phyloP scores from a whole-genome alignment of 2,329 filamentous ascomycete genomes.

The Sphaerulina populicola region DNA sequence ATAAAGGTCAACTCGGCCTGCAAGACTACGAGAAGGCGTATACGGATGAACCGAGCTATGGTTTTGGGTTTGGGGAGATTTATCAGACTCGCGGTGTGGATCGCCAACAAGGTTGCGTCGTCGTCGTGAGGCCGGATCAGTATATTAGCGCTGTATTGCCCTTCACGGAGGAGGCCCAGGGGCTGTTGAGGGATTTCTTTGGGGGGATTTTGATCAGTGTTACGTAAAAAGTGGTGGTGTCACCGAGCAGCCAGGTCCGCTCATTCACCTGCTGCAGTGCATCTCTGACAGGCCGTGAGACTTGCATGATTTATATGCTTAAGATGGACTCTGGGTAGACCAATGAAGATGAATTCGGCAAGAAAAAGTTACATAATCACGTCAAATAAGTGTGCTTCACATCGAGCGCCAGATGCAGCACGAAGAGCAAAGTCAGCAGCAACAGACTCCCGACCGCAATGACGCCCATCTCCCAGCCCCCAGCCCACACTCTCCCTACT shows the following conservation, averaged over 20 bases:
- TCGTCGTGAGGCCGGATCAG: constrained; percentile 59
- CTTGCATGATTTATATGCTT: too few relatives aligned
- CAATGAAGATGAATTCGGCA: too few relatives aligned
- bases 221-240: too few relatives aligned
- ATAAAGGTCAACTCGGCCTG: constrained; percentile 32
- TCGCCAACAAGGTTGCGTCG: constrained; percentile 47
- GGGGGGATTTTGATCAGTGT: constrained; percentile 23
- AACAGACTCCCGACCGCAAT: constrained; percentile 42
- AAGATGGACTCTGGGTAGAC: too few relatives aligned
- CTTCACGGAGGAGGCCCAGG: constrained; percentile 19
- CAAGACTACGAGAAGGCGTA: constrained; percentile 38
- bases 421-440: constrained; percentile 16
- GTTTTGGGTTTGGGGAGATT: constrained; percentile 33
- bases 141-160: constrained; percentile 45
- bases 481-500: constrained; percentile 47
- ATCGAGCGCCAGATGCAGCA: constrained; percentile 15
- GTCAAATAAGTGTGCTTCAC: background rate
- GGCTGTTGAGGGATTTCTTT: constrained; percentile 27
- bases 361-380: too few relatives aligned
- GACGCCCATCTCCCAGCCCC: constrained; percentile 51
- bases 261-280: too few relatives aligned
- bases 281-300: too few relatives aligned
- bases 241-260: too few relatives aligned
- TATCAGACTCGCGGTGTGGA: constrained; percentile 55
- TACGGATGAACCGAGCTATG: constrained; percentile 40